phyloP scores from a whole-genome alignment of 1,284 basidiomycete genomes.

The Pterulicium gracile region DNA sequence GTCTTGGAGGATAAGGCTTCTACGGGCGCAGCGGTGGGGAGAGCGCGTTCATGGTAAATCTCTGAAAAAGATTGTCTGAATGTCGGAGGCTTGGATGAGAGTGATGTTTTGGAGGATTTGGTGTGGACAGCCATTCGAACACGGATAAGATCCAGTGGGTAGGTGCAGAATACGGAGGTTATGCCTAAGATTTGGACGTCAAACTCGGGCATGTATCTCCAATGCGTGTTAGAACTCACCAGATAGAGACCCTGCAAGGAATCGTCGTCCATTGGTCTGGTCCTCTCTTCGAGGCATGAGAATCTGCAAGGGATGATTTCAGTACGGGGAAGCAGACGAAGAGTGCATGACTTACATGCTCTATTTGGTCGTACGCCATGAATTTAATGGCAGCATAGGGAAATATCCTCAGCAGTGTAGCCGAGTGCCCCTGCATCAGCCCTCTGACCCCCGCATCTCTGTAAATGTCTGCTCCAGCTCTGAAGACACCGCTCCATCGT shows the following conservation, averaged over 20 bases:
- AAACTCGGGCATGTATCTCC: background rate
- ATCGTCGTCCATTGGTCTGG: slow-evolving; percentile 79
- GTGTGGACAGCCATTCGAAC: slow-evolving; percentile 94
- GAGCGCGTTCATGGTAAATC: slow-evolving; percentile 62
- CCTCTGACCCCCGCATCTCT: slow-evolving; percentile 64
- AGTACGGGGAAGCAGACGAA: background rate
- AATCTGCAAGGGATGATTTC: slow-evolving; percentile 22
- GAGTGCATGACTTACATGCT: slow-evolving; percentile 41
- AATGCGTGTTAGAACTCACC: slow-evolving; percentile 40
- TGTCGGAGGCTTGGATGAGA: slow-evolving; percentile 35
- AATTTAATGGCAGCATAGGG: slow-evolving; percentile 98
- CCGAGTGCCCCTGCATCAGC: slow-evolving; percentile 92
- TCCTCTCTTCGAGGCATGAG: slow-evolving; percentile 78
- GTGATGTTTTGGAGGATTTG: slow-evolving; percentile 23
- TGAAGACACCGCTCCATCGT: slow-evolving; percentile 77
- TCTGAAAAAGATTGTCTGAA: slow-evolving; percentile 50
- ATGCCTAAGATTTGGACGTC: slow-evolving; percentile 44
- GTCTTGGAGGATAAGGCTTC: slow-evolving; percentile 14
- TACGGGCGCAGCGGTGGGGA: slow-evolving; percentile 8
- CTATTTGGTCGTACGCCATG: slow-evolving; percentile 91
- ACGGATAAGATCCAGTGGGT: slow-evolving; percentile 91
- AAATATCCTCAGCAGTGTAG: slow-evolving; percentile 79
- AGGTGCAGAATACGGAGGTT: slow-evolving; percentile 84
- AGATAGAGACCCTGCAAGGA: slow-evolving; percentile 81
- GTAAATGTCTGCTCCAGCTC: slow-evolving; percentile 79